Base-by-base conservation (phyloP, 169 alveolate genomes). In the Eimeria zaria region DNA sequence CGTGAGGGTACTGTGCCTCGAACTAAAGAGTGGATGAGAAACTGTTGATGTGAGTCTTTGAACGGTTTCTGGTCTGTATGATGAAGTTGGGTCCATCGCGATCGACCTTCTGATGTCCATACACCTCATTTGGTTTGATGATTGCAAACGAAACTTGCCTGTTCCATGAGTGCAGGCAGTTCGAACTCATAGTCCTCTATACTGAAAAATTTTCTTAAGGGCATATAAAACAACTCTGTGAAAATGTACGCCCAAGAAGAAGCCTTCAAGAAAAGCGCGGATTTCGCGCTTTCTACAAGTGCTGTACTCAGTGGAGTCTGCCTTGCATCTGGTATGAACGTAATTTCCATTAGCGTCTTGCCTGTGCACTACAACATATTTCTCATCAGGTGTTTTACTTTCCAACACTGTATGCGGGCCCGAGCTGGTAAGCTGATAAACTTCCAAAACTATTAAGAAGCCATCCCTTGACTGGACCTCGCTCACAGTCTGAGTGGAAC, bases 211-310 rank as follows among this genome's bases (percentile, higher is more conserved):
- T 51, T 83, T 53, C 76, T 0, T 4, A 62, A 39, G 73, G 81
- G 81, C 81, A 60, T 6, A 30, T 12, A 24, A 41, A 84, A 36
- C 48, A n/a, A 41, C 39, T 33, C 58, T 30, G 24, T 46, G 81
- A 62, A 87, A 87, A 58, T 87, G 93, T 87, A 87, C 93, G 93
- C 93, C 60, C 93, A 87, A 62, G 93, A 87, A 53, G 93, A 87
- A 87, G 93, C 93, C 83, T 87, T 87, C 62, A 87, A 87, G 93
- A 87, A 41, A 62, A 62, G 93, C 93, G 93, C 93, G n/a, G 93
- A 87, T 18, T 87, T 87, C 93, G 93, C 93, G 78, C 93, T 87
- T 55, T 62, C 83, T 48, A 87, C 81, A n/a, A 62, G 83, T 55
- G 36, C 81, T 41, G 93, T 87, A 71, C 93, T 87, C 93, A 60